A percentile compares a stretch with the other conserved stretches of the same genome.
phyloP scores from a whole-genome alignment of 768 basidiomycete species.

The Candolleomyces aberdarensis region DNA sequence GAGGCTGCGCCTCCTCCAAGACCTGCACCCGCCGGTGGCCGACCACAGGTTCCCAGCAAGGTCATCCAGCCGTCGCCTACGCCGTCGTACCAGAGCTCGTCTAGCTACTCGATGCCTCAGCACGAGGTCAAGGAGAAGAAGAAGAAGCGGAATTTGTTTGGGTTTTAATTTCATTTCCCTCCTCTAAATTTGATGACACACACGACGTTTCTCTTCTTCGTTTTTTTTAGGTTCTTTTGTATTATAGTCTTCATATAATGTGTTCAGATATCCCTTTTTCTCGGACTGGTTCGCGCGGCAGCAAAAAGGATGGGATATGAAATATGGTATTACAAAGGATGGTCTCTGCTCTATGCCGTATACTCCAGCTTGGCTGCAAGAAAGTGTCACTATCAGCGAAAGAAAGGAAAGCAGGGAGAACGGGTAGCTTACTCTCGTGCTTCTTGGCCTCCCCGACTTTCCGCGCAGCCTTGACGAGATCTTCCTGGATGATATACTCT shows the following conservation, averaged over 20 bases:
- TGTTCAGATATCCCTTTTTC: background rate
- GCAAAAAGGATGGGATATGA: too few relatives aligned
- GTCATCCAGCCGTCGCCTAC: constrained; percentile 50
- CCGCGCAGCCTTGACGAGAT: constrained; percentile 92
- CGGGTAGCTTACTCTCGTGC: constrained; percentile 75
- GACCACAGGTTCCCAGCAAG: constrained; percentile 28
- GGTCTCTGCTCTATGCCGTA: too few relatives aligned
- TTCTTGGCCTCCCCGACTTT: constrained; percentile 98
- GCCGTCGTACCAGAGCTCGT: constrained; percentile 43
- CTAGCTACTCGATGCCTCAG: constrained; percentile 35
- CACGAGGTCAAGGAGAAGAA: constrained; percentile 63
- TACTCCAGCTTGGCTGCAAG: too few relatives aligned
- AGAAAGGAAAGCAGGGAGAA: too few relatives aligned
- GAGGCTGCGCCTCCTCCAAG: constrained; percentile 54
- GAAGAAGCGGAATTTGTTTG: constrained; percentile 73
- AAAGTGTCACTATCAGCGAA: too few relatives aligned
- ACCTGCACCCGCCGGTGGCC: constrained; percentile 31
- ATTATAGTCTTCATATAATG: background rate
- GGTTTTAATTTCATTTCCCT: constrained; percentile 42
- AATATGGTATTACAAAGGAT: too few relatives aligned
- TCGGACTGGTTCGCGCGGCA: too few relatives aligned
- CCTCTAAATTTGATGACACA: background rate
- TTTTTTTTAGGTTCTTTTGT: background rate
- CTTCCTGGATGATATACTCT: constrained; percentile 91
- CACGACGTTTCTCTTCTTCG: too few relatives aligned